A percentile compares a stretch with the other conserved stretches of the same genome.
phyloP scores from a whole-genome alignment of 1,284 basidiomycete species.

The Trichosporon sp. region DNA sequence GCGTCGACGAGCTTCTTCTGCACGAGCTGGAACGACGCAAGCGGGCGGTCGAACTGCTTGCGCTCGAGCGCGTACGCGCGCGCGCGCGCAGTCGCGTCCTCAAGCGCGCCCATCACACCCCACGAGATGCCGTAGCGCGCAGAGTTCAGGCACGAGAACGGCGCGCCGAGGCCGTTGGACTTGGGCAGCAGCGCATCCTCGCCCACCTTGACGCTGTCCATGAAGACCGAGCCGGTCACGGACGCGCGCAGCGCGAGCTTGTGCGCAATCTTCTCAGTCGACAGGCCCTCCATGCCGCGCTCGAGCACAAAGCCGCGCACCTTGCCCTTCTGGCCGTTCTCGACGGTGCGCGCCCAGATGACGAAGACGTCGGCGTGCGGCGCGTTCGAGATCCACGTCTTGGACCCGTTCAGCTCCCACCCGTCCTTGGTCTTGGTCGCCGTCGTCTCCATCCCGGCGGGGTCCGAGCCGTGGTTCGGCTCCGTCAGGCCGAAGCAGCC shows the following conservation, averaged over 20 bases:
- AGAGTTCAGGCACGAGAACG: constrained; percentile 87
- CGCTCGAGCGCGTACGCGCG: constrained; percentile 83
- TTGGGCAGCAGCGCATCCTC: constrained; percentile 70
- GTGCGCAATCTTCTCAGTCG: constrained; percentile 83
- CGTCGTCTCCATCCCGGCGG: constrained; percentile 86
- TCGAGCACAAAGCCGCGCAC: constrained; percentile 80
- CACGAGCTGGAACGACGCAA: constrained; percentile 90
- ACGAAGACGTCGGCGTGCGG: constrained; percentile 81
- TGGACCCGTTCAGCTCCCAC: constrained; percentile 80
- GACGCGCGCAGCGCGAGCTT: constrained; percentile 87
- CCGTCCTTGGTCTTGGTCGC: constrained; percentile 80
- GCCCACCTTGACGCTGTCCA: constrained; percentile 73
- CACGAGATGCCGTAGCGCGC: constrained; percentile 88
- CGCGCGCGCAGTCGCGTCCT: constrained; percentile 78
- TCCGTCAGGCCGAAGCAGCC: constrained; percentile 96
- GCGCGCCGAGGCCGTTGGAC: constrained; percentile 68
- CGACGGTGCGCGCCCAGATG: constrained; percentile 67
- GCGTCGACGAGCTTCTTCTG: constrained; percentile 97
- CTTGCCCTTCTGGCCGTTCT: constrained; percentile 58
- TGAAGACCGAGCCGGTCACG: constrained; percentile 87
- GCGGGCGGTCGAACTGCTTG: constrained; percentile 79
- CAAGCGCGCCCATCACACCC: constrained; percentile 91
- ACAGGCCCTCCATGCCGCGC: constrained; percentile 76
- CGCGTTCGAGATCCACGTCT: constrained; percentile 95
- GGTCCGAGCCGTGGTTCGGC: constrained; percentile 94